Evolutionary conservation across 2,329 filamentous ascomycete species (phyloP), one percentile per base, ranked within the genome.

Genomic region (Colletotrichum tofieldiae): DNA sequence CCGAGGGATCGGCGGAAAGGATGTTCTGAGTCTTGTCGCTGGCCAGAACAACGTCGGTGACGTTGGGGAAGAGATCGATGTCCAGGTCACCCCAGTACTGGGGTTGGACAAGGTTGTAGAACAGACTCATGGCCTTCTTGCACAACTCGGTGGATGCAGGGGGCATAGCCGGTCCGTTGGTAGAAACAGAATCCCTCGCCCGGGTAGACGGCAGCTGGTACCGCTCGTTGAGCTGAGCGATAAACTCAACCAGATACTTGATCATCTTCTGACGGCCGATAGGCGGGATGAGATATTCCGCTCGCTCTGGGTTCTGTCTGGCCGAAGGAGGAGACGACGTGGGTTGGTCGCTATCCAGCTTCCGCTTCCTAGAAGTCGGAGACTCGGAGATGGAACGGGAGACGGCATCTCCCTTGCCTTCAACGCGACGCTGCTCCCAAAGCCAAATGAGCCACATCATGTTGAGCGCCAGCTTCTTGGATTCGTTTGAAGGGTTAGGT

Each of bases 231-330:
- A 98, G 87, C 62, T 94, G 93, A 1, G 95, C 95, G 76, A 98
- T 98, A 82, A 98, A 98, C 73, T 96, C 94, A 39, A 98, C 93
- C 41, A 99, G 89, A 78, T 98, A 99, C 82, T 98, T 98, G 59
- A 98, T 89, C 85, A 99, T 93, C 81, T 94, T 93, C 54, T 92
- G 89, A 26, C 95, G 90, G 65, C 93, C 90, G 1, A 89, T 81
- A 0, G 88, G 80, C 11, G 93, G 90, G 35, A 96, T 91, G 73
- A 89, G 86, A 76, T 93, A 95, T 67, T 95, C 93, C 0, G 84
- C 82, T 72, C 87, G 87, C 60, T 91, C 91, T 35, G 82, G 80
- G 14, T 84, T 80, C 73, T 86, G 85, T 65, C 84, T 84, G 12
- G 84, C 82, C 16, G 88, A 82, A 9, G 90, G 87, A 5, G 90